Evolutionary conservation across 1,284 basidiomycete genomes (phyloP), one percentile per base, ranked within the genome.

Genomic region (Tylopilus sp.): DNA sequence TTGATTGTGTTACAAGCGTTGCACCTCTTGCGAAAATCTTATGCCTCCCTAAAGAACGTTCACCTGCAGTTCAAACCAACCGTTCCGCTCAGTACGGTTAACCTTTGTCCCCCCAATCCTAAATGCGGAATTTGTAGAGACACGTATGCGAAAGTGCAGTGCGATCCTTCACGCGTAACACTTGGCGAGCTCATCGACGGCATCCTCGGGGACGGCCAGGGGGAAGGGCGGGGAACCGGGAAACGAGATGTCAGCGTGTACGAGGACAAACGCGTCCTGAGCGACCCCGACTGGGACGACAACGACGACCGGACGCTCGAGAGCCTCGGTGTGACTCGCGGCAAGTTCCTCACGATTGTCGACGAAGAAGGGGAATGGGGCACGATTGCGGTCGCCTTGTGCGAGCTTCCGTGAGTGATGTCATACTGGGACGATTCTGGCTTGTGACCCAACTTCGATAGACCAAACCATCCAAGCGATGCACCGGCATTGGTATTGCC

Each of bases 1-100:
- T 84, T 98, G 44, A 95, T 98, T 71, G 96, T 98, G 22, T 86
- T 99, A 57, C 97, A 98, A 80, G 94, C 96, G 0, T 81, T 98
- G 18, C 91, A 96, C 65, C 85, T 98, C 36, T 85, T 99, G 44
- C 86, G 87, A 36, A 87, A 87, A 70, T 85, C 89, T 6, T 87
- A 90, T 73, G 73, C 79, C 61, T 79, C 81, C 62, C 78, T 93
- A 55, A 87, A 89, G 58, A 93, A 91, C 70, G 89, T 95, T 9
- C 89, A 92, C 71, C 78, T 95, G 10, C 92, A 93, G 75, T 88
- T 91, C 73, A 93, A 93, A 71, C 88, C 93, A 0, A 79, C 86
- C 8, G 89, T 91, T 53, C 94, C 94, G 0, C 84, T 97, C 39
- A 91, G 89, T 70, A 84, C 89, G 6, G 89, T 90, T 71, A 84